phyloP scores from a whole-genome alignment of 2,329 filamentous ascomycete species.

The Colletotrichum euphorbiae region DNA sequence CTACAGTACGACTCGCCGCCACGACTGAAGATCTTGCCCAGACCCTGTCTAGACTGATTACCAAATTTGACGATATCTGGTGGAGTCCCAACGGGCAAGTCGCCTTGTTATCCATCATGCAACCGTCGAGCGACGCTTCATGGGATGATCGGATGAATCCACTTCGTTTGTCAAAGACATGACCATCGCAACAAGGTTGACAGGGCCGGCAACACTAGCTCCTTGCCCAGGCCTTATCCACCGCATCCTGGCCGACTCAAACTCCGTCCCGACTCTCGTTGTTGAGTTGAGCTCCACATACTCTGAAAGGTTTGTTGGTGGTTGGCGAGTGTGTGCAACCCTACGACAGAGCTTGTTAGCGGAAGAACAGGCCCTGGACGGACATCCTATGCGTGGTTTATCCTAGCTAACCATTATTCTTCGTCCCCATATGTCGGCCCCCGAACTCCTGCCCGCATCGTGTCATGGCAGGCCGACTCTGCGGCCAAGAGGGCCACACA shows the following conservation, averaged over 20 bases:
- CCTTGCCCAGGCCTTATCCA: constrained; percentile 11
- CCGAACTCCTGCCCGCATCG: constrained; percentile 21
- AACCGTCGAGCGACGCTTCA: constrained; percentile 29
- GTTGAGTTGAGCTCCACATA: constrained; percentile 28
- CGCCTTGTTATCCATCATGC: constrained; percentile 33
- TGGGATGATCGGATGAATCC: constrained; percentile 33
- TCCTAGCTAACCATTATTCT: constrained; percentile 17
- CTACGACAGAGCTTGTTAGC: constrained; percentile 29
- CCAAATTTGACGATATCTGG: constrained; percentile 21
- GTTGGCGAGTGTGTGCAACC: constrained; percentile 33
- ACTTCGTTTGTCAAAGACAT: constrained; percentile 21
- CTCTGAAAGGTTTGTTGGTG: constrained; percentile 11
- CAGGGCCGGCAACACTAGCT: constrained; percentile 21
- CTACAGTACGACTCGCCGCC: not conserved
- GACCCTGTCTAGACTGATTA: constrained; percentile 8
- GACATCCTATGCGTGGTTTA: constrained; percentile 21
- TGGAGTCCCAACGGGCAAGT: constrained; percentile 32
- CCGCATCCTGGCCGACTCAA: constrained; percentile 18
- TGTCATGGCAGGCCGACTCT: constrained; percentile 22
- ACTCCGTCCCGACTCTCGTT: constrained; percentile 14
- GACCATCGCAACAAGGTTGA: constrained; percentile 17
- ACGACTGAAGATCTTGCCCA: constrained; percentile 32
- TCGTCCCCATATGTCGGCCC: constrained; percentile 23
- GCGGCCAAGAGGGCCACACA: constrained; percentile 26
- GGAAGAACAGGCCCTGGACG: constrained; percentile 22